Conservation (phyloP, 2,329 filamentous ascomycete species). For the Nigrospora osmanthi region DNA sequence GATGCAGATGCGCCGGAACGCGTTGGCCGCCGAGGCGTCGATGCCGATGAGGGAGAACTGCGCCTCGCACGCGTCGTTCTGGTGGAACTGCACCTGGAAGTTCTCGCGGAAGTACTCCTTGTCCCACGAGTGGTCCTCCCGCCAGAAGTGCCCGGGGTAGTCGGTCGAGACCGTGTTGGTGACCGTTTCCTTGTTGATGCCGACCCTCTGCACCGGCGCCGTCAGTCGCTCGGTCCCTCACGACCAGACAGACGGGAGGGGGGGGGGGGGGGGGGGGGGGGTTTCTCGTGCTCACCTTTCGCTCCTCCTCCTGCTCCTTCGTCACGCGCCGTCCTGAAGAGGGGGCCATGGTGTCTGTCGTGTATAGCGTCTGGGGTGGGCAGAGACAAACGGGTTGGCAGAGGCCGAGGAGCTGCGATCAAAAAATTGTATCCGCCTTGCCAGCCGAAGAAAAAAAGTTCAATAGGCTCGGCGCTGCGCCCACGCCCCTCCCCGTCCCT, state of each 20-base stretch:
- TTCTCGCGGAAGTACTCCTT: conserved; percentile 62
- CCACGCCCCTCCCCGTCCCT: conserved; percentile 1
- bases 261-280: no score
- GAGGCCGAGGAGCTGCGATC: not conserved
- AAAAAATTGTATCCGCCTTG: not conserved
- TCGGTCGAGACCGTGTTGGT: conserved; percentile 84
- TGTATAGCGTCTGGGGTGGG: not conserved
- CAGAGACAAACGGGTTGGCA: no score
- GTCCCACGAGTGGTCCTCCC: conserved; percentile 82
- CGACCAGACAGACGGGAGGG: not conserved
- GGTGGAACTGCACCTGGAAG: conserved; percentile 75
- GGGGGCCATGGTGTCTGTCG: conserved; percentile 18
- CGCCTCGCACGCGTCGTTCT: conserved; percentile 68
- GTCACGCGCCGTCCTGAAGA: conserved; percentile 13
- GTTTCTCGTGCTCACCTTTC: conserved; percentile 15
- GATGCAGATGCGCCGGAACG: conserved; percentile 92
- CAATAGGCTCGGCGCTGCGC: conserved; percentile 4
- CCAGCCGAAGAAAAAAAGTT: conserved; percentile 12
- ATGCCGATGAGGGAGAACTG: conserved; percentile 88
- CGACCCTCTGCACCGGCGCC: conserved; percentile 56
- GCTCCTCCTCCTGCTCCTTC: conserved; percentile 16
- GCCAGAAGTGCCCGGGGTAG: conserved; percentile 83
- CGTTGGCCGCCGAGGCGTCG: conserved; percentile 90
- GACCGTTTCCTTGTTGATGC: conserved; percentile 84
- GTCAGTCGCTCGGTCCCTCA: not conserved